Conservation (phyloP, 75 land plant genomes). For the Isoetes taiwanensis region DNA sequence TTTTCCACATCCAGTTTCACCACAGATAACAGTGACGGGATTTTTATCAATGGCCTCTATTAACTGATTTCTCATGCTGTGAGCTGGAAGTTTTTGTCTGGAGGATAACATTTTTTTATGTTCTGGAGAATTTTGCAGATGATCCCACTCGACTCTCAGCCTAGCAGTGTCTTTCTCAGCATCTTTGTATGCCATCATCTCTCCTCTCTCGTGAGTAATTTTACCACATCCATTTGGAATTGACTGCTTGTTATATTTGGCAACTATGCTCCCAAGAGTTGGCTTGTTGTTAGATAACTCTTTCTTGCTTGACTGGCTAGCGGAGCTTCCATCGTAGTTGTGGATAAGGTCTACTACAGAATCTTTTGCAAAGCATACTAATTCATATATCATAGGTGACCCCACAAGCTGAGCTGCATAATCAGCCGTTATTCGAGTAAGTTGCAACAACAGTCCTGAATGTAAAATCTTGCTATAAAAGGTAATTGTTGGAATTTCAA, state of each 20-base stretch:
- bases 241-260: too few species aligned
- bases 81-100: too few species aligned
- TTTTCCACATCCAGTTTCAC: conserved; percentile 7
- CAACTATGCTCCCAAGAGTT: too few species aligned
- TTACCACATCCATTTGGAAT: too few species aligned
- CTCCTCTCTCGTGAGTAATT: too few species aligned
- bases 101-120: too few species aligned
- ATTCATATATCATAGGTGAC: conserved; percentile 24
- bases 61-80: background rate
- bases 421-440: conserved; percentile 15
- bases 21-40: background rate
- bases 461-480: conserved; percentile 11
- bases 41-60: background rate
- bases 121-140: too few species aligned
- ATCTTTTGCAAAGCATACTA: conserved; percentile 14
- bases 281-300: too few species aligned
- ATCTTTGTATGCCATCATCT: too few species aligned
- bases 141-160: background rate
- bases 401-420: conserved; percentile 12
- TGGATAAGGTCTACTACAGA: too few species aligned
- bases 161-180: background rate
- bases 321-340: too few species aligned
- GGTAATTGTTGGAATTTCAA: conserved; percentile 23
- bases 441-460: conserved; percentile 7
- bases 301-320: too few species aligned